Evolutionary conservation across 352 stramenopile species (phyloP).

Genomic region (Elongisporangium prolatum): DNA sequence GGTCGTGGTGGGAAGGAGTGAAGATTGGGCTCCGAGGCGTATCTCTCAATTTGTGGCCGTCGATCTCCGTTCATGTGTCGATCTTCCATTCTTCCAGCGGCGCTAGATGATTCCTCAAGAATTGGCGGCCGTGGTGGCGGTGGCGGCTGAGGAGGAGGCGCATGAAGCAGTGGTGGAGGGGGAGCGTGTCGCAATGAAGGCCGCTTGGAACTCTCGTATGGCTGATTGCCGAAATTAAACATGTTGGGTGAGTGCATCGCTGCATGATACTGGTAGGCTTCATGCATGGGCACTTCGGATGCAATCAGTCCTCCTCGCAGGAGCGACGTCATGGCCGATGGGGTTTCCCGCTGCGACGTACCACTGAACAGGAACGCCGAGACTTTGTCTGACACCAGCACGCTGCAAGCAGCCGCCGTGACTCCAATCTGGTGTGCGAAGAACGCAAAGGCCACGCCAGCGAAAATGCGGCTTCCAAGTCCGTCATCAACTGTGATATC

Average conservation of each 20-base stretch:
- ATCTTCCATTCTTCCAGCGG: background rate
- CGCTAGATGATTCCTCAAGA: background rate
- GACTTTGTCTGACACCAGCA: slow-evolving; percentile 50
- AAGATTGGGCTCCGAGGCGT: background rate
- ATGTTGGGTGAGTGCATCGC: slow-evolving; percentile 4
- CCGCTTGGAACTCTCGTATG: background rate
- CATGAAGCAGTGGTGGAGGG: too few species aligned
- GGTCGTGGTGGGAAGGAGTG: background rate
- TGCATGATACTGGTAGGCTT: slow-evolving; percentile 11
- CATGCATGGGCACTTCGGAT: background rate
- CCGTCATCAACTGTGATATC: slow-evolving; percentile 9
- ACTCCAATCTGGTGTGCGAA: slow-evolving; percentile 57
- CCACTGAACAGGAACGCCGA: slow-evolving; percentile 33
- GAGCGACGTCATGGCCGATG: slow-evolving; percentile 9
- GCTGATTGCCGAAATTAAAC: slow-evolving; percentile 2
- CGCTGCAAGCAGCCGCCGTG: slow-evolving; percentile 25
- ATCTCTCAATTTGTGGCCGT: background rate
- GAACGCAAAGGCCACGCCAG: slow-evolving; percentile 49
- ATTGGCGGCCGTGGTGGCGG: slow-evolving; percentile 4
- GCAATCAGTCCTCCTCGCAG: background rate
- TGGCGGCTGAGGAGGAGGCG: background rate
- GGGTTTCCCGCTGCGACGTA: slow-evolving; percentile 6
- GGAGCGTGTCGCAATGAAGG: slow-evolving; percentile 1
- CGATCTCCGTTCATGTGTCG: background rate
- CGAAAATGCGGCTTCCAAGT: slow-evolving; percentile 21